Evolutionary conservation across 805 yeast species (phyloP).

Genomic region (Starmera amethionina): DNA sequence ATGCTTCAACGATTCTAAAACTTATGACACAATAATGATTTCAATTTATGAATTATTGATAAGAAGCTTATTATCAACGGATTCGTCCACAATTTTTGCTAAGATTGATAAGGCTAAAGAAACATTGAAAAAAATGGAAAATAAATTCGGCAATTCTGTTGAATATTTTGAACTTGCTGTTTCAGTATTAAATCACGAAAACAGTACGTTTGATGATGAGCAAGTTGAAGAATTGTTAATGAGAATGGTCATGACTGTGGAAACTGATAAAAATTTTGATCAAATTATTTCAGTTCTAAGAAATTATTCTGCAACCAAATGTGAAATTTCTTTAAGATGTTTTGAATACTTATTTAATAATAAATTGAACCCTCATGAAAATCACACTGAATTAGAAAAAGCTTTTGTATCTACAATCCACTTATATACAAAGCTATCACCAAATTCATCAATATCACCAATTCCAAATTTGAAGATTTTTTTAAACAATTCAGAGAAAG

Average conservation of each 20-base stretch:
- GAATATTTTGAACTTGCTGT: slow-evolving; percentile 23
- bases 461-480: slow-evolving; percentile 17
- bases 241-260: slow-evolving; percentile 25
- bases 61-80: slow-evolving; percentile 17
- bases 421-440: slow-evolving; percentile 16
- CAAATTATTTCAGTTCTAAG: slow-evolving; percentile 18
- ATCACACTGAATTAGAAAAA: slow-evolving; percentile 15
- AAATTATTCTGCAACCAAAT: slow-evolving; percentile 17
- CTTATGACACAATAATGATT: slow-evolving; percentile 12
- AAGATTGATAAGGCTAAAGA: slow-evolving; percentile 10
- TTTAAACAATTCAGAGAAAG: slow-evolving; percentile 19
- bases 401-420: slow-evolving; percentile 19
- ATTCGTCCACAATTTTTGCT: slow-evolving; percentile 5
- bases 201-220: slow-evolving; percentile 2
- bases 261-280: slow-evolving; percentile 14
- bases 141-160: slow-evolving; percentile 17
- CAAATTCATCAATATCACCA: slow-evolving; percentile 15
- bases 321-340: slow-evolving; percentile 21
- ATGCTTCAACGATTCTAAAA: slow-evolving; percentile 8
- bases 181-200: slow-evolving; percentile 11
- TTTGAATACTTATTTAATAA: slow-evolving; percentile 25
- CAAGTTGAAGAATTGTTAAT: slow-evolving; percentile 22
- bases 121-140: slow-evolving; percentile 17
- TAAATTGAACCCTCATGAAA: slow-evolving; percentile 17
- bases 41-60: slow-evolving; percentile 18